Percentiles rank a stretch among this genome's conserved stretches.
These are phyloP conservation scores for Colletotrichum lini DNA, from an alignment of 2,329 filamentous ascomycete species.

Conservation along the genomic window DNA sequence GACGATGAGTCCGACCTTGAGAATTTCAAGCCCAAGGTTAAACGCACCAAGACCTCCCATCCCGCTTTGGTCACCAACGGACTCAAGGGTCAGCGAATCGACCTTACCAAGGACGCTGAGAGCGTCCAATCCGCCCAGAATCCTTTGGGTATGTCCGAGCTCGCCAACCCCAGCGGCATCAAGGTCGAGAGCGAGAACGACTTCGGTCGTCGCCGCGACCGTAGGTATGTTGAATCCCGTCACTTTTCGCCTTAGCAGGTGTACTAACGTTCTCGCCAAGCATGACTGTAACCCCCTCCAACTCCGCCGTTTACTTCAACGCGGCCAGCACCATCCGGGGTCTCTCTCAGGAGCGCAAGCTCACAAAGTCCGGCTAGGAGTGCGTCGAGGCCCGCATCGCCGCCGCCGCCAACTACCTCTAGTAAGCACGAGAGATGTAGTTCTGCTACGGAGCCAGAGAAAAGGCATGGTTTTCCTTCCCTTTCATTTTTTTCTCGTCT, in stretches of 20 bases:
- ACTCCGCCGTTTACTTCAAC: neutral
- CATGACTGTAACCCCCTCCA: neutral
- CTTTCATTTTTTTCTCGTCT: too few relatives aligned
- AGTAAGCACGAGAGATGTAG: neutral
- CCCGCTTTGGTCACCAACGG: neutral
- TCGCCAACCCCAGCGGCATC: slow-evolving; percentile 21
- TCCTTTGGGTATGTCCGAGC: slow-evolving; percentile 27
- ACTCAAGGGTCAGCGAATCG: slow-evolving; percentile 20
- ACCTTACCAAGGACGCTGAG: slow-evolving; percentile 26
- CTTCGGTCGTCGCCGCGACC: neutral
- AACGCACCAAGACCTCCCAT: slow-evolving; percentile 13
- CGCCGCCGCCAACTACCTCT: slow-evolving; percentile 12
- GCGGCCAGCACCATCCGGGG: neutral
- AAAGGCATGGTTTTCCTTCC: too few relatives aligned
- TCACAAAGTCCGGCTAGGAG: slow-evolving; percentile 14
- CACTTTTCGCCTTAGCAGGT: neutral
- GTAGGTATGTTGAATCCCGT: neutral
- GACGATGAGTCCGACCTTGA: slow-evolving; percentile 20
- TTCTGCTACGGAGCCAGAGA: neutral
- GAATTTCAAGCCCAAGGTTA: slow-evolving; percentile 19
- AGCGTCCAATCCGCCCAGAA: slow-evolving; percentile 28
- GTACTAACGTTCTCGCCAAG: neutral
- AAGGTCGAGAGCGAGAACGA: slow-evolving; percentile 39
- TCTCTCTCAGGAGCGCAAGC: slow-evolving; percentile 4
- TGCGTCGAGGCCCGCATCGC: slow-evolving; percentile 8